A percentile compares a stretch with the other conserved stretches of the same genome.
phyloP scores from a whole-genome alignment of 495 filamentous ascomycete species.

The Xanthoparmelia taractica region DNA sequence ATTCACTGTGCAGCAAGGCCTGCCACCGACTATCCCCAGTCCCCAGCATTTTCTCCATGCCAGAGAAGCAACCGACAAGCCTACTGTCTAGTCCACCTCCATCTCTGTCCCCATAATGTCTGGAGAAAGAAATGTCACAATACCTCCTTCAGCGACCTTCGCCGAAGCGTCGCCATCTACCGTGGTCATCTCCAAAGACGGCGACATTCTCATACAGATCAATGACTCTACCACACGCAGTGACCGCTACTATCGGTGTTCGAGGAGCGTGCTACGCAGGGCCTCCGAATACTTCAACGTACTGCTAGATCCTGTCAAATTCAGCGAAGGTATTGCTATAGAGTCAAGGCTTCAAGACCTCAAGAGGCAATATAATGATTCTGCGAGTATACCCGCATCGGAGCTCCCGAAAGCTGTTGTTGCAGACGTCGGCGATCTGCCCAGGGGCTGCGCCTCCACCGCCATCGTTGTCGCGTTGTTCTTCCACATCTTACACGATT shows the following conservation, averaged over 20 bases:
- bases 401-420: slow-evolving; percentile 21
- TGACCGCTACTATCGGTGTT: slow-evolving; percentile 15
- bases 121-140: slow-evolving; percentile 1
- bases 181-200: slow-evolving; percentile 3
- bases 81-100: neutral
- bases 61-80: neutral
- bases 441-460: neutral
- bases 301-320: slow-evolving; percentile 42
- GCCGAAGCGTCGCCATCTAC: neutral
- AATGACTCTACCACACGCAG: neutral
- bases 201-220: slow-evolving; percentile 20
- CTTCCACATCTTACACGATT: slow-evolving; percentile 19
- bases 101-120: slow-evolving; percentile 4
- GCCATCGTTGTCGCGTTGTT: slow-evolving; percentile 12
- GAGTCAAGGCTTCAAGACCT: slow-evolving; percentile 15
- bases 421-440: slow-evolving; percentile 16
- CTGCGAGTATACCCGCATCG: slow-evolving; percentile 1
- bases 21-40: neutral
- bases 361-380: slow-evolving; percentile 9
- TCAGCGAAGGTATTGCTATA: slow-evolving; percentile 36
- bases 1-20: neutral
- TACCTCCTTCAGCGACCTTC: neutral
- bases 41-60: neutral
- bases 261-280: slow-evolving; percentile 12
- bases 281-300: slow-evolving; percentile 37